Base-by-base conservation (phyloP, 2,329 filamentous ascomycete species). In the Orbilia brochopaga region DNA sequence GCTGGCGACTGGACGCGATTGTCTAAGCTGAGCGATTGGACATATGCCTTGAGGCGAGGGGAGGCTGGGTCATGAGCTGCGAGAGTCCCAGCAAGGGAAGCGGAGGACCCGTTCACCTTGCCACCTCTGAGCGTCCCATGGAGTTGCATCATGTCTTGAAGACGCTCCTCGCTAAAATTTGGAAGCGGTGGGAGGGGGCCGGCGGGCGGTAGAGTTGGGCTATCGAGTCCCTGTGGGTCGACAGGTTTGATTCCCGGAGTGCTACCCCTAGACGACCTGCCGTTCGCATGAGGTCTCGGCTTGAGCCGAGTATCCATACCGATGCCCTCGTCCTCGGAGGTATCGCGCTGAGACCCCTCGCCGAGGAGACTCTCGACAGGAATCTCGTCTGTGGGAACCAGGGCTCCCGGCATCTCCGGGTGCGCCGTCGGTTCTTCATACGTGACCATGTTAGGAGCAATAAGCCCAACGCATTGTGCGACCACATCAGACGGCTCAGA, bases 401-500 rank as follows among this genome's bases (percentile, higher is more conserved):
- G 66, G n/a, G 75, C 69, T 50, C 75, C 76, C 0, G 83, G 83
- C 10, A 83, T 73, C 17, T 80, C 79, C 2, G 83, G 82, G 23
- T 69, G 52, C 24, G 42, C 40, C 19, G 67, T n/a, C 1, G 54
- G 60, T 3, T 61, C 53, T 23, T 74, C 59, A 51, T 66, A 73
- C 0, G 57, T 24, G 17, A 54, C 76, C 61, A 55, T 57, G 67
- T 19, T 76, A 61, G 76, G 66, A 85, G 88, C n/a, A 37, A 59
- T 72, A 92, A 82, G 58, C 85, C 86, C 82, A 56, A 91, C 88
- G 75, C 91, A 94, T 74, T 91, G 87, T 1, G 89, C 88, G 0
- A 92, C 88, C 1, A 94, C 87, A 78, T 93, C 90, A 0, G 90
- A 86, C 6, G 90, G 87, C 74, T 92, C 90, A 75, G 88, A 89